Percentiles rank a stretch among this genome's conserved stretches.
Evolutionary conservation across 1,284 basidiomycete species (phyloP).

Genomic region (Bjerkandera adusta): DNA sequence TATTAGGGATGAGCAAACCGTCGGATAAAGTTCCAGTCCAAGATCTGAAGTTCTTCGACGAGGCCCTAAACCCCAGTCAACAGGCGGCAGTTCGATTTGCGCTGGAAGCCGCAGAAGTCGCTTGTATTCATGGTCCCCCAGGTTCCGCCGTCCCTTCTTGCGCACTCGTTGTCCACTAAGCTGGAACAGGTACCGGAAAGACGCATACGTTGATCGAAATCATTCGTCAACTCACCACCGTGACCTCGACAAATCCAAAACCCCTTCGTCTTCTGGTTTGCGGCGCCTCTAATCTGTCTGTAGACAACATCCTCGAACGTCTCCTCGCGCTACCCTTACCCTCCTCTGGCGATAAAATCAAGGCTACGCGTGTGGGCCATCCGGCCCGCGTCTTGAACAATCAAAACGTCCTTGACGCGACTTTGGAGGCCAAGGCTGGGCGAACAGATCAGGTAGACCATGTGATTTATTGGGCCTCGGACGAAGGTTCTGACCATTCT

Average conservation of each 20-base stretch:
- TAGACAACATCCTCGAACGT: constrained; percentile 90
- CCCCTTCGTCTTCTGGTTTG: constrained; percentile 74
- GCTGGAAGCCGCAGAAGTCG: constrained; percentile 72
- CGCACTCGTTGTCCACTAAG: background rate
- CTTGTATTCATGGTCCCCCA: constrained; percentile 96
- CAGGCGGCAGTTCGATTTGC: constrained; percentile 78
- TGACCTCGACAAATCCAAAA: constrained; percentile 45
- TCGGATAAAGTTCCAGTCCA: constrained; percentile 35
- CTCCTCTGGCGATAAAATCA: constrained; percentile 45
- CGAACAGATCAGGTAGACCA: constrained; percentile 69
- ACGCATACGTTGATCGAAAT: constrained; percentile 91
- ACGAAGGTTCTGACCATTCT: background rate
- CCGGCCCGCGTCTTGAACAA: constrained; percentile 87
- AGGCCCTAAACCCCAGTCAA: constrained; percentile 80
- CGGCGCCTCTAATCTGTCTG: constrained; percentile 89
- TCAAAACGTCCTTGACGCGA: constrained; percentile 68
- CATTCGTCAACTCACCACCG: constrained; percentile 75
- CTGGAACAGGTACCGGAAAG: constrained; percentile 76
- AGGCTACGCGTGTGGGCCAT: constrained; percentile 84
- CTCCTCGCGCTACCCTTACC: constrained; percentile 57
- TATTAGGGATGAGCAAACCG: constrained; percentile 60
- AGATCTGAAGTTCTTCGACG: constrained; percentile 71
- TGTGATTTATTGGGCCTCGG: background rate
- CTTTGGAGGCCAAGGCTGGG: constrained; percentile 85
- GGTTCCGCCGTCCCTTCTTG: constrained; percentile 43